Base-by-base conservation (phyloP, 495 filamentous ascomycete genomes). In the Lepidopterella palustris region DNA sequence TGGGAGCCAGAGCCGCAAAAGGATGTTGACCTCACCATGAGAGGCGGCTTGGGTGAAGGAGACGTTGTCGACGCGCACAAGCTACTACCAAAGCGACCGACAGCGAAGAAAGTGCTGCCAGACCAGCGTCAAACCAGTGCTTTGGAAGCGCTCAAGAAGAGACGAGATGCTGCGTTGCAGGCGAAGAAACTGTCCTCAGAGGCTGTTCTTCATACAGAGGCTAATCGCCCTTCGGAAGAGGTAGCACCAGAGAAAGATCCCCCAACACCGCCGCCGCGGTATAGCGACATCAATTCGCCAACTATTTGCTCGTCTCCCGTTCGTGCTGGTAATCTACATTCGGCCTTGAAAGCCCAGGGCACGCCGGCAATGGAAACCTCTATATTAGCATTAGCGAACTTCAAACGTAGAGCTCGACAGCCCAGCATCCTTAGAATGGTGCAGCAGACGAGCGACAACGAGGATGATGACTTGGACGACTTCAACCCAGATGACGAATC, bases 371-470 rank as follows among this genome's bases (percentile, higher is more conserved):
- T 78, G 48, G 81, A 85, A 35, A 82, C 67, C 26, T 83, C 82
- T 5, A 70, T 85, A 70, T 64, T 76, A 27, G 68, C 64, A 15
- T 59, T 77, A 20, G 69, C 67, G 35, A 86, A 85, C 62, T 88
- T 88, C 71, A 84, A 80, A 59, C 75, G 82, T 32, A 75, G 85
- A 58, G 76, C 84, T 15, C 76, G 85, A 71, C 84, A 89, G 68
- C 80, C 82, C 5, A 89, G 85, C 68, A 80, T 89, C 55, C 71
- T 89, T 13, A 79, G 82, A 18, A 83, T 84, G 74, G 80, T 82
- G 63, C 81, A 83, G 55, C 70, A 71, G 57, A 64, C 59, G 4
- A 66, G 61, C 4, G 63, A 66, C 27, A 52, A 80, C 39, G 77
- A 81, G 54, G 74, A 74, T 20, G 77, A 66, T 49, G 63, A 69